Percentiles rank a stretch among this genome's conserved stretches.
Conservation (phyloP, 2,329 filamentous ascomycete genomes). For the Boeremia exigua region DNA sequence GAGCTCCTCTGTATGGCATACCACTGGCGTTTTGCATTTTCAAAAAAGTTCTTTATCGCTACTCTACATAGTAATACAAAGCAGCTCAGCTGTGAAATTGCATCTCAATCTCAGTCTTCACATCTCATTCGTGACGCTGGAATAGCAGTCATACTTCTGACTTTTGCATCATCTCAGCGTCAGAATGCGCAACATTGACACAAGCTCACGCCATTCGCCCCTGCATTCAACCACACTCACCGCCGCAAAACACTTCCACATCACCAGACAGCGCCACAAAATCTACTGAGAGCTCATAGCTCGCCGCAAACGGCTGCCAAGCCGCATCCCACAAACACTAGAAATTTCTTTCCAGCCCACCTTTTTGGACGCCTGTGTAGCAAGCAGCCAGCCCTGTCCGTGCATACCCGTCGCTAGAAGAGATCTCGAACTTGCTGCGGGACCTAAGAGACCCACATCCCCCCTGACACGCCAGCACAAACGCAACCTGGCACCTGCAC, state of each 20-base stretch:
- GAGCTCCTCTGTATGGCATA: constrained; percentile 20
- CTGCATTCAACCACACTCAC: constrained; percentile 6
- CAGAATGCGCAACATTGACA: constrained; percentile 5
- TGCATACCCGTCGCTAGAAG: constrained; percentile 21
- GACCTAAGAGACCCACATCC: constrained; percentile 13
- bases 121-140: neutral
- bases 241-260: constrained; percentile 10
- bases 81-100: constrained; percentile 1
- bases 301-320: constrained; percentile 20
- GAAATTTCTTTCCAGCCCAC: constrained; percentile 8
- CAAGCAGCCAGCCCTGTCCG: constrained; percentile 2
- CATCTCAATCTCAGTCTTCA: neutral
- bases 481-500: constrained; percentile 1
- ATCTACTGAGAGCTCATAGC: neutral
- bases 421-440: constrained; percentile 19
- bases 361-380: neutral
- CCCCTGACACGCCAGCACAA: constrained; percentile 9
- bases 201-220: constrained; percentile 9
- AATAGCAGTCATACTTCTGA: neutral
- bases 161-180: neutral
- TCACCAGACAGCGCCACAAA: constrained; percentile 18
- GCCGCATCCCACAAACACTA: constrained; percentile 9
- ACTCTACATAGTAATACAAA: constrained; percentile 4
- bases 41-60: constrained; percentile 4
- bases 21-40: constrained; percentile 15